These are phyloP conservation scores for Trichoderma asperelloides DNA, from an alignment of 495 filamentous ascomycete species.

Conservation along the genomic window DNA sequence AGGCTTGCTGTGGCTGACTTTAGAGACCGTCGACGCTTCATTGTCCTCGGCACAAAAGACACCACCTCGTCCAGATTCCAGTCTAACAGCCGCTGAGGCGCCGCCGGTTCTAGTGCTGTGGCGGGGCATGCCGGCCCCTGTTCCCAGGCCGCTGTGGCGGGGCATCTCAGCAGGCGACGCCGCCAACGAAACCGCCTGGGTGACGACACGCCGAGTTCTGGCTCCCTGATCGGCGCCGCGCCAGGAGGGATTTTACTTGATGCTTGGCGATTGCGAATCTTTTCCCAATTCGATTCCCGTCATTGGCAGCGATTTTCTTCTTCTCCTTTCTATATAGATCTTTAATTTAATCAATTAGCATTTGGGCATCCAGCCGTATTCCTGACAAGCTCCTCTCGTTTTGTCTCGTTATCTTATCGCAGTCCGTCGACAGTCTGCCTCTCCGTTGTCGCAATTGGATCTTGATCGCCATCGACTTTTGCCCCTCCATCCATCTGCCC, in stretches of 20 bases:
- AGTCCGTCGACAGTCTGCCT: too few species aligned
- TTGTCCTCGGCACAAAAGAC: too few species aligned
- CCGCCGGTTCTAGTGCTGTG: background rate
- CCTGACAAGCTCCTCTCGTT: too few species aligned
- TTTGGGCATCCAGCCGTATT: too few species aligned
- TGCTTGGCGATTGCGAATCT: background rate
- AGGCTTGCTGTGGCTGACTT: too few species aligned
- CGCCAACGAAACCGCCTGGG: background rate
- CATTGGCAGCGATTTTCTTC: background rate
- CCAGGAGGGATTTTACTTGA: background rate
- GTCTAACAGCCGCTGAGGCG: background rate
- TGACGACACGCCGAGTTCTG: background rate
- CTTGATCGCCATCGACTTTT: background rate
- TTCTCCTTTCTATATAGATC: background rate
- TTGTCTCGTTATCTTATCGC: background rate
- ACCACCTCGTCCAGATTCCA: background rate
- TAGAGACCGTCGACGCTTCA: too few species aligned
- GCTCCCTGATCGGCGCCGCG: background rate
- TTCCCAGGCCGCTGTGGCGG: background rate
- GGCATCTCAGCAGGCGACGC: background rate
- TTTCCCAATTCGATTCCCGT: background rate
- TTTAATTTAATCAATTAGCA: background rate
- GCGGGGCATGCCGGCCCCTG: background rate
- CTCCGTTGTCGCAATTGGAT: background rate
- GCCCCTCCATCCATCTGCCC: constrained; percentile 1